phyloP scores from a whole-genome alignment of 2,329 filamentous ascomycete genomes.

The Penicillium sp. region DNA sequence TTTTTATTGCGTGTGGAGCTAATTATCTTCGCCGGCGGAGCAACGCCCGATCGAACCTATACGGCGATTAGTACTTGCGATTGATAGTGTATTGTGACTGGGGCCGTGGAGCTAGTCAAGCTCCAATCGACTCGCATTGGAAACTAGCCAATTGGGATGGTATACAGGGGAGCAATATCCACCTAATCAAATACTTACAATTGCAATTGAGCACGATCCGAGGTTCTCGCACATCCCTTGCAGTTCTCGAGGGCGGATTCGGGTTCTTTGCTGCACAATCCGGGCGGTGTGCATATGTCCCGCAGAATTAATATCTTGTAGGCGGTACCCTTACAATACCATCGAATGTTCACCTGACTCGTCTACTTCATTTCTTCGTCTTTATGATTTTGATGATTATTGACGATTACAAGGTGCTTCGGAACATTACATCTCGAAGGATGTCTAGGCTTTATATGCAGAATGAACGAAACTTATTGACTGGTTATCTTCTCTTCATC shows the following conservation, averaged over 20 bases:
- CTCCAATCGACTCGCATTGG: not conserved
- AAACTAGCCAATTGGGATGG: not conserved
- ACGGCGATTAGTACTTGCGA: slow-evolving; percentile 9
- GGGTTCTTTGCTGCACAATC: slow-evolving; percentile 11
- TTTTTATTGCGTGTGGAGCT: slow-evolving; percentile 9
- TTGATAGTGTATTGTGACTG: not conserved
- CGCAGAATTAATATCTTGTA: not conserved
- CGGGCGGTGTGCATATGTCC: slow-evolving; percentile 11
- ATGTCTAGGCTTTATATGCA: not conserved
- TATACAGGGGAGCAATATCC: not conserved
- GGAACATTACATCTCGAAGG: not conserved
- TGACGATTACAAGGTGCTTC: not conserved
- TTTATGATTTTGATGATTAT: not conserved
- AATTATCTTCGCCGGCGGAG: slow-evolving; percentile 16
- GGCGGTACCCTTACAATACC: not conserved
- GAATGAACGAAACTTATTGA: not conserved
- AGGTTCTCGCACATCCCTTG: slow-evolving; percentile 19
- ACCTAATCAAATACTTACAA: slow-evolving; percentile 12
- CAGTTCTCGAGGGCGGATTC: slow-evolving; percentile 18
- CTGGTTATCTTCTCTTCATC: not conserved
- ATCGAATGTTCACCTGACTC: not conserved
- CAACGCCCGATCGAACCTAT: slow-evolving; percentile 18
- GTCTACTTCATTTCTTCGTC: not conserved
- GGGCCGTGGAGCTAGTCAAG: not conserved
- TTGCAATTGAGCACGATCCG: slow-evolving; percentile 17